These are phyloP conservation scores for Arachnomyces sp. DNA, from an alignment of 2,329 filamentous ascomycete species.

Conservation along the genomic window DNA sequence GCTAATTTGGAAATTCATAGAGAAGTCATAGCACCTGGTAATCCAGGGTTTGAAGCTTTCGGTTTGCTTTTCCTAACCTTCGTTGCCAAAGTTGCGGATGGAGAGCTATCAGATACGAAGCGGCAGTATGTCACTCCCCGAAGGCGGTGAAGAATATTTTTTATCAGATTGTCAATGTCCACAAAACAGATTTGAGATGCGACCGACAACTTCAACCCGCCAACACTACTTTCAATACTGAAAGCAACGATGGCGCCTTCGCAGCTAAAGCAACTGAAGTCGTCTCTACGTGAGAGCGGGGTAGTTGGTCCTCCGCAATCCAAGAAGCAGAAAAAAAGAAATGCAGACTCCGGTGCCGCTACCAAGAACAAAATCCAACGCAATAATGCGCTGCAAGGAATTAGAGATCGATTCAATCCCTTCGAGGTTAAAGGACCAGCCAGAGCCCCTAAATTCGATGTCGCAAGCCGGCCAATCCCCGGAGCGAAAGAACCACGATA, in stretches of 20 bases:
- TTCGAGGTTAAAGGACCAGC: slow-evolving; percentile 84
- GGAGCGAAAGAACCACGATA: slow-evolving; percentile 52
- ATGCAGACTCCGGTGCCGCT: slow-evolving; percentile 57
- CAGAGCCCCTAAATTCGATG: slow-evolving; percentile 74
- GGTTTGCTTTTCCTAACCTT: neutral
- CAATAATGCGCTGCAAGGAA: slow-evolving; percentile 69
- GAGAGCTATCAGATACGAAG: slow-evolving; percentile 15
- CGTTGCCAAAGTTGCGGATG: slow-evolving; percentile 8
- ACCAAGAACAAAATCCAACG: slow-evolving; percentile 70
- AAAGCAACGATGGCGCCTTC: slow-evolving; percentile 70
- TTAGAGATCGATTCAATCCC: slow-evolving; percentile 94
- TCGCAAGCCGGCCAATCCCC: slow-evolving; percentile 56
- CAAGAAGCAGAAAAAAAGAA: slow-evolving; percentile 83
- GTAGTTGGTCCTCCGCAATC: slow-evolving; percentile 87
- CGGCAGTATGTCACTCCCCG: slow-evolving; percentile 18
- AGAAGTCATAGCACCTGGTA: slow-evolving; percentile 24
- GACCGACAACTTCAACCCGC: slow-evolving; percentile 7
- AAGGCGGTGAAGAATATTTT: slow-evolving; percentile 30
- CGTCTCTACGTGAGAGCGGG: slow-evolving; percentile 80
- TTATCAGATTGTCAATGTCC: slow-evolving; percentile 18
- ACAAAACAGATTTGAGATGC: slow-evolving; percentile 12
- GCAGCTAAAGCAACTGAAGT: slow-evolving; percentile 91
- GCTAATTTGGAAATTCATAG: slow-evolving; percentile 28
- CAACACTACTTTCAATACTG: slow-evolving; percentile 2
- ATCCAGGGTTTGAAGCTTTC: neutral